Base-by-base conservation (phyloP, 768 basidiomycete species). In the Russula lepida region DNA sequence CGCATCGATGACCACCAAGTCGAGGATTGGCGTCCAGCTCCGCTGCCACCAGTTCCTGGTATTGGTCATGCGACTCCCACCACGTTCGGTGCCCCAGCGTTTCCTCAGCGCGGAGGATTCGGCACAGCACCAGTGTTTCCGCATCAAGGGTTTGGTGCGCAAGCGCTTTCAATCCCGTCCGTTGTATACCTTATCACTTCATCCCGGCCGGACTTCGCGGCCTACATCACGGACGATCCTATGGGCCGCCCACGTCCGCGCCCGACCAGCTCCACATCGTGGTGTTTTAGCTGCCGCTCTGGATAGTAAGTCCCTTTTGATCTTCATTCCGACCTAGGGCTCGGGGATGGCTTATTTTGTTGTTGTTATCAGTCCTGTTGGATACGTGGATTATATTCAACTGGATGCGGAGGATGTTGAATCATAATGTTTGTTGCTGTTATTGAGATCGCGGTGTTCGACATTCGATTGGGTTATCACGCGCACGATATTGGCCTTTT, bases 151-250 rank as follows among this genome's bases (percentile, higher is more conserved):
- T 47, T 64, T 37, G 32, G 39, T 12, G 51, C 48, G 3, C 51
- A 57, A 12, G 41, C 23, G 6, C 57, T 21, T 19, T 27, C 35
- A 11, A 6, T 62, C 8, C 66, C 66, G 25, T 52, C 59, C 1
- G 44, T 66, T 17, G 60, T 66, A 8, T 66, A 65, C 43, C 64
- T 66, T 21, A 44, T 66, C 46, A 66, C 66, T 2, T 66, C 66
- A 4, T 37, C 47, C 11, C 43, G 50, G 43, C 39, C 55, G 11
- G 66, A 59, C 21, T 50, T 61, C 25, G 12, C 17, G 17, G 44
- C 64, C 23, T 62, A 66, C 37, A 47, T 65, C 33, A 66, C 66
- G 19, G 66, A 66, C 35, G 54, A 65, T 28, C 64, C 64, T 9
- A 61, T 65, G 66, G 64, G 64, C 13, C 41, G 43, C 11, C 64